phyloP scores from a whole-genome alignment of 192 early-diverging fungal species.

The Backusella australiensis region DNA sequence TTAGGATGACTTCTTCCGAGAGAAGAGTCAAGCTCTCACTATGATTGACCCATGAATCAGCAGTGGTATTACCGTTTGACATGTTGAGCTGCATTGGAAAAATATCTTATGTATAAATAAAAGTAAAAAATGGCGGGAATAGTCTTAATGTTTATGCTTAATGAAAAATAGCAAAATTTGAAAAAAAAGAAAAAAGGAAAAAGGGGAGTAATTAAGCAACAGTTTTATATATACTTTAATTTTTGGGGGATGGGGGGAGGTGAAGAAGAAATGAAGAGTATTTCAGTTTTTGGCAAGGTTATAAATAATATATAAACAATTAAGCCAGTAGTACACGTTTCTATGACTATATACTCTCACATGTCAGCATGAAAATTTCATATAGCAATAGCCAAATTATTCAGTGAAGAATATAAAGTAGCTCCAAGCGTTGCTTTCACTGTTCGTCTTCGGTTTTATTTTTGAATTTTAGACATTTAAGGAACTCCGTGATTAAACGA shows the following conservation, averaged over 20 bases:
- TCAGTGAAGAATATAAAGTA: not conserved
- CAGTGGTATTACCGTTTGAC: not conserved
- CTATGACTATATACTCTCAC: constrained; percentile 1
- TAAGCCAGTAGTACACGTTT: not conserved
- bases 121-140: not conserved
- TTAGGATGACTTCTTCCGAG: not conserved
- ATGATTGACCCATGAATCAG: not conserved
- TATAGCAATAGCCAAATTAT: not conserved
- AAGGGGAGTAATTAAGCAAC: not conserved
- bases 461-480: not conserved
- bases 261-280: not conserved
- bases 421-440: not conserved
- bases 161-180: not conserved
- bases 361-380: not conserved
- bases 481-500: not conserved
- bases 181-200: not conserved
- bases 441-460: not conserved
- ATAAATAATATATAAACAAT: constrained; percentile 1
- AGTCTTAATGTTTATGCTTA: constrained; percentile 1
- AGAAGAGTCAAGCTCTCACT: not conserved
- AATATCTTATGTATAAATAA: not conserved
- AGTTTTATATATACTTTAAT: not conserved
- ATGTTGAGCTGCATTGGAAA: not conserved
- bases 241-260: constrained; percentile 1
- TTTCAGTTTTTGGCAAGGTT: not conserved